Base-by-base conservation (phyloP, 371 early-diverging fungal genomes). In the Mucor ambiguus region DNA sequence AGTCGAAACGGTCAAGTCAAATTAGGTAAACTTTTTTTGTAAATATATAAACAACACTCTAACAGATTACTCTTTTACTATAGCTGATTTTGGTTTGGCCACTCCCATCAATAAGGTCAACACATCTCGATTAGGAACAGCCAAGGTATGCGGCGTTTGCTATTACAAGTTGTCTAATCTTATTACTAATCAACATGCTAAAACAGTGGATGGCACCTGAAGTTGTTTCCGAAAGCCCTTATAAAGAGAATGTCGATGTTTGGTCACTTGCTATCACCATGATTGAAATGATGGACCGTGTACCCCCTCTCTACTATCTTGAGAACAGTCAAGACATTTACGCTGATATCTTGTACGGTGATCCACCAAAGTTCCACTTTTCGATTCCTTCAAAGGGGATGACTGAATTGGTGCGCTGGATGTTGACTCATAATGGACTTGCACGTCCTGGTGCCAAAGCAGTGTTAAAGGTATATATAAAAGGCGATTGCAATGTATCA, bases 211-310 rank as follows among this genome's bases (percentile, higher is more conserved):
- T 83, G 84, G 81, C 84, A 18, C 84, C 84, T 24, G 84, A 83
- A 66, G 81, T 83, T 0, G 74, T 83, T 11, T 64, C 71, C 12
- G 80, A 78, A 60, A 64, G 65, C 24, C 64, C 70, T n/a, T 83
- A 83, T 56, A 76, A 67, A 44, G 81, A 79, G 62, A 79, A 79
- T 49, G 81, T 81, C 7, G 84, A 83, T 74, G 57, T 81, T 30
- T 83, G 84, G 84, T 81, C 81, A 12, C 68, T 81, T 44, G 84
- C 74, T 14, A 81, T 83, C 55, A 81, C 84, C 1, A 75, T 80
- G 54, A 81, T 83, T 65, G 84, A 83, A 62, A 83, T 83, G 81
- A 83, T 81, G 78, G 84, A 83, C 60, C 79, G 81, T 63, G 81
- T 81, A 3, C 84, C 84, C n/a, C 84, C 84, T 7, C 69, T 83